Percentiles rank a stretch among this genome's conserved stretches.
These are phyloP conservation scores for Psophocarpus tetragonolobus DNA, from an alignment of 306 rosid species.

Conservation along the genomic window DNA sequence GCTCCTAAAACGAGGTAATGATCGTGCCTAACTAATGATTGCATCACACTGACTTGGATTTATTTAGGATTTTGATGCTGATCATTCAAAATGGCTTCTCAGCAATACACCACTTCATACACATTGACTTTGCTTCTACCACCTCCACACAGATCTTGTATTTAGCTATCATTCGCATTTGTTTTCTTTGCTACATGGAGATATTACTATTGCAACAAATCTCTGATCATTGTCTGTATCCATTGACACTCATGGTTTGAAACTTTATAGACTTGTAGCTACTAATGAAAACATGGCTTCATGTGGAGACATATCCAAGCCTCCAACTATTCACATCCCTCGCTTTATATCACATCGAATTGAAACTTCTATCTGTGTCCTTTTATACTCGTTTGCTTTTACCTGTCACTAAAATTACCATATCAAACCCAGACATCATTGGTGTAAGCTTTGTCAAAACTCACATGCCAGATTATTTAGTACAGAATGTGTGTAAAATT, in stretches of 20 bases:
- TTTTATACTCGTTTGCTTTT: constrained; percentile 31
- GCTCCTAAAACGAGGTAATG: constrained; percentile 43
- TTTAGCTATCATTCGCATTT: constrained; percentile 38
- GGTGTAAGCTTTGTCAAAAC: constrained; percentile 26
- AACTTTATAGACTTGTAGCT: constrained; percentile 43
- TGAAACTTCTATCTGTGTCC: constrained; percentile 40
- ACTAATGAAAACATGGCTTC: constrained; percentile 34
- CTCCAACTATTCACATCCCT: neutral
- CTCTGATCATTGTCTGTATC: constrained; percentile 27
- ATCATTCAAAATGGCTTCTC: constrained; percentile 1
- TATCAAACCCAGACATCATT: constrained; percentile 41
- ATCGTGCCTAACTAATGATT: constrained; percentile 44
- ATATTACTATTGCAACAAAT: constrained; percentile 14
- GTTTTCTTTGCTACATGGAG: constrained; percentile 29
- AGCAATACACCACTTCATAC: constrained; percentile 6
- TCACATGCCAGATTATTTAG: constrained; percentile 30
- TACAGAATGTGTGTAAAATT: neutral
- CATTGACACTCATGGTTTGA: constrained; percentile 26
- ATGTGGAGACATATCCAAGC: constrained; percentile 25
- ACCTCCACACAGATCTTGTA: constrained; percentile 33
- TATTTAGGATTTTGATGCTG: constrained; percentile 34
- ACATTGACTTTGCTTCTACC: constrained; percentile 31
- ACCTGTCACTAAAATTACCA: constrained; percentile 36
- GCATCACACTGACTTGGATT: constrained; percentile 30
- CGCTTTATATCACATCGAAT: constrained; percentile 29